Evolutionary conservation across 1,284 basidiomycete genomes (phyloP), one percentile per base, ranked within the genome.

Genomic region (Puccinia hordei): DNA sequence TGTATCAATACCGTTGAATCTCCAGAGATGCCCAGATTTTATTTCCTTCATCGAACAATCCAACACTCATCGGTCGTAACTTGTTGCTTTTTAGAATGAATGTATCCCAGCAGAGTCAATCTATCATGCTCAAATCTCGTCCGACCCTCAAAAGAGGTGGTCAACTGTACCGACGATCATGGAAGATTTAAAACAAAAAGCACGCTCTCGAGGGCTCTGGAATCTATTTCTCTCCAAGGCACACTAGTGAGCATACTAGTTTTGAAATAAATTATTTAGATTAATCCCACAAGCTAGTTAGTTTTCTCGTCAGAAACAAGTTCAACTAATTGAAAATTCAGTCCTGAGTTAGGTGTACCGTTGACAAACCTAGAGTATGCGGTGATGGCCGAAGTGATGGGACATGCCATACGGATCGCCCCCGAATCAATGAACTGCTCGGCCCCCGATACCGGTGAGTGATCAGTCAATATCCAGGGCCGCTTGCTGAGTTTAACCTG

Each of bases 331-430:
- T 72, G n/a, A 46, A 27, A 10, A 12, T 71, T 49, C 30, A 80
- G 77, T 82, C 82, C 81, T 59, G 89, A 92, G 83, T 88, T 90
- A 84, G 95, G 96, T 73, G 91, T 93, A n/a, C 91, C 92, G 19
- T 88, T 98, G 83, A 92, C 91, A 38, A 98, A 98, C 86, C 88
- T 99, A 78, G 95, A 98, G 92, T 99, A 99, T 86, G 94, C 93
- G 68, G 92, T 98, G 57, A 96, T 98, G 91, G 95, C 95, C 57
- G 96, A 99, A 87, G 87, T 98, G 81, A 90, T 97, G 83, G 96
- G 95, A 15, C 90, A 94, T 82, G 90, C 89, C 53, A 91, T 91
- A 6, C 91, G 91, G 83, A 87, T 95, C 72, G 92, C 91, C n/a
- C 90, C 94, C 44, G 92, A 97, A 87, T 89, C 89, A 33, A 90